Evolutionary conservation across 176 grass and related monocot genomes (phyloP).

Genomic region (Tillandsia leiboldiana): DNA sequence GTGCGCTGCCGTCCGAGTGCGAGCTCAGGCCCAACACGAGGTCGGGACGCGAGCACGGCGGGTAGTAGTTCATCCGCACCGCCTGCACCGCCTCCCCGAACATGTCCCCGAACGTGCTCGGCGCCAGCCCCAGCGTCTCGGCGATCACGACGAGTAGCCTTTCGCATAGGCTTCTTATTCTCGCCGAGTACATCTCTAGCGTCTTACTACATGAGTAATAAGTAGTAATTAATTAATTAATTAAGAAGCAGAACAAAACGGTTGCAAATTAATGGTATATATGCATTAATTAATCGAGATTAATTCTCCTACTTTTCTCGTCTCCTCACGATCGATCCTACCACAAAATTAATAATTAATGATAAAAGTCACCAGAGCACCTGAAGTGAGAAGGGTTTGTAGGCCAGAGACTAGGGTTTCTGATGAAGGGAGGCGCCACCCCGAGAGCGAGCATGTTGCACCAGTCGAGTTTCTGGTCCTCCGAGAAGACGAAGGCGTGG

Average conservation of each 20-base stretch:
- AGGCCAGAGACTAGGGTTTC: conserved; percentile 65
- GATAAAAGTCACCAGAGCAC: neutral
- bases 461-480: conserved; percentile 94
- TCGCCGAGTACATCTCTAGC: conserved; percentile 44
- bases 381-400: conserved; percentile 36
- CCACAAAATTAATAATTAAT: no score
- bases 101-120: conserved; percentile 39
- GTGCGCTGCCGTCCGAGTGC: conserved; percentile 79
- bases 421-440: conserved; percentile 46
- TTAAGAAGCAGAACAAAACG: neutral
- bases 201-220: conserved; percentile 23
- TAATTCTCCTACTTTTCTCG: no score
- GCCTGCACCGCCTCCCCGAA: conserved; percentile 85
- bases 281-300: no score
- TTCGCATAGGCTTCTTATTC: conserved; percentile 46
- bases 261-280: no score
- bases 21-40: conserved; percentile 65
- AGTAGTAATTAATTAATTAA: no score
- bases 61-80: conserved; percentile 83
- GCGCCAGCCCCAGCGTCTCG: conserved; percentile 35
- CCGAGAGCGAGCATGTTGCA: conserved; percentile 90
- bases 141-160: conserved; percentile 37
- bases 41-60: conserved; percentile 57
- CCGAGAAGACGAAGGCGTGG: conserved; percentile 84
- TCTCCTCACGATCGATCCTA: no score